A percentile compares a stretch with the other conserved stretches of the same genome.
These are phyloP conservation scores for Paecilomyces variotii DNA, from an alignment of 2,329 filamentous ascomycete genomes.

Conservation along the genomic window DNA sequence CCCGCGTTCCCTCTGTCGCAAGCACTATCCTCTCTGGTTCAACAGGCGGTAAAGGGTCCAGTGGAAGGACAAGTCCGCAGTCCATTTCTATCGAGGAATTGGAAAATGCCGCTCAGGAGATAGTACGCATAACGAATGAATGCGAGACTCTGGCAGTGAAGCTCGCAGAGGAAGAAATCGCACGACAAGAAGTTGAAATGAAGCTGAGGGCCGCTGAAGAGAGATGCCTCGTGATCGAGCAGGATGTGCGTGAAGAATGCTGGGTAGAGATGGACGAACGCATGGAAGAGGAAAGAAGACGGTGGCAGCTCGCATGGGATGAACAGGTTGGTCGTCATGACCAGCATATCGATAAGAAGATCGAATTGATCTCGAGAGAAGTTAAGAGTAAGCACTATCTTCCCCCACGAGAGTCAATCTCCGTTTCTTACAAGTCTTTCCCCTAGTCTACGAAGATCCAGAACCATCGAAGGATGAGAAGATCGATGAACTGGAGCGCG, in stretches of 20 bases:
- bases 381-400: constrained; percentile 34
- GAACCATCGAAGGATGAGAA: constrained; percentile 47
- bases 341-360: constrained; percentile 79
- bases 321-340: constrained; percentile 70
- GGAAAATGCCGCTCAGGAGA: constrained; percentile 72
- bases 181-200: constrained; percentile 63
- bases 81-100: constrained; percentile 54
- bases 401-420: not conserved
- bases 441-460: constrained; percentile 40
- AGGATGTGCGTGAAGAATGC: constrained; percentile 81
- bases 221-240: constrained; percentile 66
- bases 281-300: constrained; percentile 63
- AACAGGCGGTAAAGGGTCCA: constrained; percentile 23
- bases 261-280: constrained; percentile 75
- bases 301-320: constrained; percentile 74
- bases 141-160: constrained; percentile 66
- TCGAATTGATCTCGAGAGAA: constrained; percentile 61
- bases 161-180: constrained; percentile 62
- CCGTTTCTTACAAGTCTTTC: not conserved
- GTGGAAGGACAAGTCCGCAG: constrained; percentile 37
- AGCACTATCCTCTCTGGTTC: constrained; percentile 51
- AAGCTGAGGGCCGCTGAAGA: constrained; percentile 59
- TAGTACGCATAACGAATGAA: constrained; percentile 68
- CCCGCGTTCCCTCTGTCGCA: constrained; percentile 75
- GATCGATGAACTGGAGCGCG: constrained; percentile 58